Base-by-base conservation (phyloP, 2,329 filamentous ascomycete genomes). In the Exophiala alcalophila region DNA sequence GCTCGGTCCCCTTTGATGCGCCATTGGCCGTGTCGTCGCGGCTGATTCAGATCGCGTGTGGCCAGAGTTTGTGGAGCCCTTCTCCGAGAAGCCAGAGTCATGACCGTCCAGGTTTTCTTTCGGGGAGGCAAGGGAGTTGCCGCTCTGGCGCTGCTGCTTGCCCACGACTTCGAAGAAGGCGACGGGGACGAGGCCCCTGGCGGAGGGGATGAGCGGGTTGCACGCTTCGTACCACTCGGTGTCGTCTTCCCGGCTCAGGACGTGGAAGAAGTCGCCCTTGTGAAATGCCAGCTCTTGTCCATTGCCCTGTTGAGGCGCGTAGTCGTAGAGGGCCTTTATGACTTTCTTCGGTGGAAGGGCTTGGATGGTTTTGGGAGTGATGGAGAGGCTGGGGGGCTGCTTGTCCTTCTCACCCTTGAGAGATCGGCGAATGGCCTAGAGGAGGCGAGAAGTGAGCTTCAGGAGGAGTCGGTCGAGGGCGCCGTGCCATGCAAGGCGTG, bases 161-260 rank as follows among this genome's bases (percentile, higher is more conserved):
- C 89, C 90, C 34, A 98, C 78, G 26, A 83, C 79, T 65, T 97
- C 89, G 67, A 98, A 98, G 69, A 89, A 96, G 44, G 84, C 80
- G 44, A 96, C 92, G 5, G 92, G 92, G 30, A 98, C 92, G 48
- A 98, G 77, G 49, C 92, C 92, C 55, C 89, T 82, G 36, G 88
- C 87, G 67, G 84, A 84, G 59, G 86, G 88, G 54, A 95, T 74
- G 36, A 86, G 79, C 48, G 92, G 92, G 63, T 98, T 98, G 74
- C 89, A 97, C 42, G 91, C 92, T 69, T 97, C 92, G 75, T 96
- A 98, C 91, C 92, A 98, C 63, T 96, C 88, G 27, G 73, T 71
- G 64, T 97, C 91, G 73, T 96, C 84, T 70, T 97, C 92, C 65
- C 91, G 84, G 59, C 86, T 88, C 65, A 97, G 91, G 53, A 98